Evolutionary conservation across 1,284 basidiomycete genomes (phyloP).

Genomic region (Heterobasidion irregulare): DNA sequence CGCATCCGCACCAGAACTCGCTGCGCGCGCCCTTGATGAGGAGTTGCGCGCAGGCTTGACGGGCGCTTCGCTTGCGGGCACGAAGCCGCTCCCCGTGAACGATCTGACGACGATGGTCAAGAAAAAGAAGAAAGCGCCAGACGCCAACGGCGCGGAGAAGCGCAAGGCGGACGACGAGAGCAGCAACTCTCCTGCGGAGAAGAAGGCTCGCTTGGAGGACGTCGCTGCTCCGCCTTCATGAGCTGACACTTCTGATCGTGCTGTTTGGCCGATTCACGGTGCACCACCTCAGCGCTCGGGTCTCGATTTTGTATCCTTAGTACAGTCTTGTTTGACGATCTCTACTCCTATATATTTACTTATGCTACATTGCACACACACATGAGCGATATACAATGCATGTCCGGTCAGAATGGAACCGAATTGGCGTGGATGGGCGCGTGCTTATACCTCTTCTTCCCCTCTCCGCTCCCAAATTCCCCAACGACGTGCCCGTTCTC

Average conservation of each 20-base stretch:
- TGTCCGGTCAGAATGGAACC: slow-evolving; percentile 36
- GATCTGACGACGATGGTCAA: slow-evolving; percentile 81
- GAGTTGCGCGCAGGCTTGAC: slow-evolving; percentile 45
- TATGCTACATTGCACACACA: not conserved
- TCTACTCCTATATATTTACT: not conserved
- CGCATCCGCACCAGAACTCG: slow-evolving; percentile 53
- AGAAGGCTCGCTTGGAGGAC: slow-evolving; percentile 57
- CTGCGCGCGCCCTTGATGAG: slow-evolving; percentile 59
- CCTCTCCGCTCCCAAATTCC: slow-evolving; percentile 69
- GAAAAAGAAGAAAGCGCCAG: slow-evolving; percentile 56
- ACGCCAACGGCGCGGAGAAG: slow-evolving; percentile 35
- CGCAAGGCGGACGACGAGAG: slow-evolving; percentile 61
- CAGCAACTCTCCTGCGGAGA: slow-evolving; percentile 41
- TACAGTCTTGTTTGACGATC: not conserved
- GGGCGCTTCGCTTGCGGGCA: slow-evolving; percentile 14
- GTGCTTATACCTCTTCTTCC: slow-evolving; percentile 76
- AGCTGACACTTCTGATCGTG: not conserved
- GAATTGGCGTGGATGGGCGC: slow-evolving; percentile 35
- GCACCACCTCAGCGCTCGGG: too few relatives aligned
- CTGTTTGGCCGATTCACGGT: not conserved
- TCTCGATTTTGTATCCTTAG: not conserved
- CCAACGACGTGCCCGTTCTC: slow-evolving; percentile 71
- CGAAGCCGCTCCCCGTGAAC: slow-evolving; percentile 42
- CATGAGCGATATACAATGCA: not conserved
- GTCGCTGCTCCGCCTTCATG: slow-evolving; percentile 5